Evolutionary conservation across 768 basidiomycete species (phyloP), one percentile per base, ranked within the genome.

Genomic region (Russula brevipes): DNA sequence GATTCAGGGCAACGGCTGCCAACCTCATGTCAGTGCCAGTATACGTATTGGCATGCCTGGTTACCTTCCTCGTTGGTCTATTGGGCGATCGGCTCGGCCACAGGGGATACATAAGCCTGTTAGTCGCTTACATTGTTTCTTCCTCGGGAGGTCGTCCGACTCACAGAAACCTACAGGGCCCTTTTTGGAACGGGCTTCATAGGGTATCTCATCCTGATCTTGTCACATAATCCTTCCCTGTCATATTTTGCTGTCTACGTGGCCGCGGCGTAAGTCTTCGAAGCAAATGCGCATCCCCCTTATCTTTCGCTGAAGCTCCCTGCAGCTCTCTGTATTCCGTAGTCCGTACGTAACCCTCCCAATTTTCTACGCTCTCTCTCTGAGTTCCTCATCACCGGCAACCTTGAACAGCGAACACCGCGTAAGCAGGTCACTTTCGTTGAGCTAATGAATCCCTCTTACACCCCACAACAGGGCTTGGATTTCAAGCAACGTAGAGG

Each of bases 91-190:
- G 38, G 52, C 19, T 54, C 8, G 38, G 52, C 36, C 52, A 39
- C 38, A 54, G 52, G n/a, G 52, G 52, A 54, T 39, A 38, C 12
- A 38, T 54, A 54, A 54, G 24, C 38, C 7, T 54, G 52, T 54
- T 39, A 5, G 52, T 54, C 19, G n/a, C 10, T 12, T 38, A 5
- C 36, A 11, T 4, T 36, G 39, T 16, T 24, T 7, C 12, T 11
- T 8, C 12, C 12, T 38, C 19, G 11, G 36, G 39, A 14, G 12
- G 12, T 12, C 12, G 2, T 50, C 19, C 19, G 17, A 38, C 52
- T 53, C 36, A 39, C 19, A 12, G 19, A 38, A 24, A 38, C 6
- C 7, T 19, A n/a, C n/a, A 54, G 52, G 36, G 36, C n/a, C 2
- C 5, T 54, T 7, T 54, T 24, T 7, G 52, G 52, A 16, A 16